Base-by-base conservation (phyloP, 1,284 basidiomycete species). In the Ceratobasidium sp. region DNA sequence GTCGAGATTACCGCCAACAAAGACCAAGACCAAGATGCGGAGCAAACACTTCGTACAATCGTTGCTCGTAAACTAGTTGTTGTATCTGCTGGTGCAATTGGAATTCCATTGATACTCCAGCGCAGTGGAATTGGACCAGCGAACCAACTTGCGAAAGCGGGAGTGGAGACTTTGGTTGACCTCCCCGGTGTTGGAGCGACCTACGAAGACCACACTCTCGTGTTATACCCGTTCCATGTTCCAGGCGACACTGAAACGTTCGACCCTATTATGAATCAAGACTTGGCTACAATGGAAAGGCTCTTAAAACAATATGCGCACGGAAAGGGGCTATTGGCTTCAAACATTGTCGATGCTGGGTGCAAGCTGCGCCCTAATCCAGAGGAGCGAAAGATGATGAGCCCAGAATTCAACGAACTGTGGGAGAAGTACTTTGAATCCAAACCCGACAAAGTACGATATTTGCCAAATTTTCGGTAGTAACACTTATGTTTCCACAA, bases 141-240 rank as follows among this genome's bases (percentile, higher is more conserved):
- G 13, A 82, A 83, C 0, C 80, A 89, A 7, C 82, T 91, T 12
- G 80, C 85, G 54, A 84, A 85, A 68, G 81, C 84, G 59, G 86
- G 85, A 1, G 82, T 92, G 38, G 50, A 80, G n/a, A 82, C 84
- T 20, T 28, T 87, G 20, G 87, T 90, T 4, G 86, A 90, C 59
- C 83, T 91, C 4, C 87, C 88, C 5, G 90, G 90, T 2, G 90
- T 92, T 0, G 91, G 91, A 6, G 87, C 89, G 79, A 84, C 87
- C 38, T 89, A 88, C 77, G 85, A 88, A 82, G 90, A 90, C 87
- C 75, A 62, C 26, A 40, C 59, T 40, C 52, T 76, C n/a, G 28
- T 65, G 23, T 33, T 67, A 38, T 33, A 28, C 42, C 46, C 64
- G 20, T 76, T 54, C 64, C 33, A 57, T 26, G 61, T 59, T 26